phyloP scores from a whole-genome alignment of 106 monocot species.

The Allium cepa region DNA sequence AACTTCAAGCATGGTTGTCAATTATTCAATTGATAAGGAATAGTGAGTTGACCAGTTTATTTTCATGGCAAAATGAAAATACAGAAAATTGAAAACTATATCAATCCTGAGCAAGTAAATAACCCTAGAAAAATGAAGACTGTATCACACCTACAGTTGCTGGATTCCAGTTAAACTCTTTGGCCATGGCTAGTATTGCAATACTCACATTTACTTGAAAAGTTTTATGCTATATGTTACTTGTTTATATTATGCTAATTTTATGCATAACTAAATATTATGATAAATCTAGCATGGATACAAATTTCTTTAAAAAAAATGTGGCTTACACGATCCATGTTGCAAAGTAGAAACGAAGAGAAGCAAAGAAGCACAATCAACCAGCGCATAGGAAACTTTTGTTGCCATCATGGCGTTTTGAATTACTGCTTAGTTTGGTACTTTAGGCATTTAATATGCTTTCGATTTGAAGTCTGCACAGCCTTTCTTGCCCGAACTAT shows the following conservation, averaged over 20 bases:
- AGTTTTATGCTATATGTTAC: not conserved
- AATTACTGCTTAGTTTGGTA: slow-evolving; percentile 36
- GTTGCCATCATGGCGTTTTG: slow-evolving; percentile 47
- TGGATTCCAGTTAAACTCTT: slow-evolving; percentile 83
- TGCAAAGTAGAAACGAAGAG: slow-evolving; percentile 85
- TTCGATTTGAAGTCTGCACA: slow-evolving; percentile 58
- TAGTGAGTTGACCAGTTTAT: too few relatives aligned
- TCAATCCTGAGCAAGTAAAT: slow-evolving; percentile 83
- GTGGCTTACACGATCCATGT: slow-evolving; percentile 91
- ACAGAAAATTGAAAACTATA: not conserved
- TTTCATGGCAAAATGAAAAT: not conserved
- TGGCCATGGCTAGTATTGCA: slow-evolving; percentile 93
- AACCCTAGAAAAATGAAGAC: slow-evolving; percentile 98
- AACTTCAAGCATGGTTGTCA: too few relatives aligned
- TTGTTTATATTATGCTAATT: not conserved
- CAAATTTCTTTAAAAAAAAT: not conserved
- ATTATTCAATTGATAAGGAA: too few relatives aligned
- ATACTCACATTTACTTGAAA: slow-evolving; percentile 97
- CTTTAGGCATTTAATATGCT: slow-evolving; percentile 44
- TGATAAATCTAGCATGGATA: too few relatives aligned
- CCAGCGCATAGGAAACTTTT: slow-evolving; percentile 86
- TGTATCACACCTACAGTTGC: slow-evolving; percentile 88
- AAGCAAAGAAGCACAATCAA: slow-evolving; percentile 78
- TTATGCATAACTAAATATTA: not conserved
- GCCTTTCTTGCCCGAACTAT: slow-evolving; percentile 27